phyloP scores from a whole-genome alignment of 2,329 filamentous ascomycete species.

The Hypoxylon sp. region DNA sequence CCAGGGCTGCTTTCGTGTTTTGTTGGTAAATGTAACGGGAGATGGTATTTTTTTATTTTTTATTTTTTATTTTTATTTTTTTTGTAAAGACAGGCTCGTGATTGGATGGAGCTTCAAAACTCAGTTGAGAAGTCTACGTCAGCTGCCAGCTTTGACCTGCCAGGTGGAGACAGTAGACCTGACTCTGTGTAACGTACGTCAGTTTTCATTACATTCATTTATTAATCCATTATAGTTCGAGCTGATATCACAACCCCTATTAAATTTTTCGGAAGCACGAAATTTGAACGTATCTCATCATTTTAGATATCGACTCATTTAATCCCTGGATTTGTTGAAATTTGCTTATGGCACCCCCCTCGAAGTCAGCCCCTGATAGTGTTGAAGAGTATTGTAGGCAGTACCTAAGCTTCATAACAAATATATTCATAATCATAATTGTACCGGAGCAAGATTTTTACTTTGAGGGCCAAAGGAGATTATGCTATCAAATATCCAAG shows the following conservation, averaged over 20 bases:
- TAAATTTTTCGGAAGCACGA: background rate
- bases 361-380: slow-evolving; percentile 1
- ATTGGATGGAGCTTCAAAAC: slow-evolving; percentile 36
- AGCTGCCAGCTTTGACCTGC: slow-evolving; percentile 20
- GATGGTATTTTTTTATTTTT: slow-evolving; percentile 21
- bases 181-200: slow-evolving; percentile 7
- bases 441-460: background rate
- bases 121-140: slow-evolving; percentile 34
- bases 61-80: no score
- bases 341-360: slow-evolving; percentile 4
- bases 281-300: slow-evolving; percentile 7
- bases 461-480: background rate
- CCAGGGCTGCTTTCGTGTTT: slow-evolving; percentile 15
- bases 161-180: slow-evolving; percentile 14
- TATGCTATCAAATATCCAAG: background rate
- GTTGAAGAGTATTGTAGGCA: background rate
- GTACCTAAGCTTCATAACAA: background rate
- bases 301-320: slow-evolving; percentile 8
- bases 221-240: slow-evolving; percentile 14
- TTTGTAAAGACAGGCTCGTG: slow-evolving; percentile 36
- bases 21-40: slow-evolving; percentile 3
- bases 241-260: slow-evolving; percentile 1
- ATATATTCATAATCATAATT: background rate
- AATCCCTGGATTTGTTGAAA: slow-evolving; percentile 3
- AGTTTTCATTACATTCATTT: slow-evolving; percentile 18